Conservation (phyloP, 2,329 filamentous ascomycete species). For the Verticillium albo-atrum region DNA sequence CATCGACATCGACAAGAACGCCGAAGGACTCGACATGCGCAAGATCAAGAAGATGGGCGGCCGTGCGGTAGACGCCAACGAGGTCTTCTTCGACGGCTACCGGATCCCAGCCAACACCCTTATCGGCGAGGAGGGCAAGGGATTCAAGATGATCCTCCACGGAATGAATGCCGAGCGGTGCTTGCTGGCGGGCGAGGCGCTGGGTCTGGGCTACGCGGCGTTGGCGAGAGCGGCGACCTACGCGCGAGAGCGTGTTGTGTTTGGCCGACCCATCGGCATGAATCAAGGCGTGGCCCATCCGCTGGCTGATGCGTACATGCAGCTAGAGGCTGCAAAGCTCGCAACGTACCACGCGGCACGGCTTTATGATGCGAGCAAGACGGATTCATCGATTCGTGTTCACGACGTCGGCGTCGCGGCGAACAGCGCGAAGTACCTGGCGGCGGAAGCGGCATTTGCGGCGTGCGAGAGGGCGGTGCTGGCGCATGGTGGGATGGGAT, state of each 20-base stretch:
- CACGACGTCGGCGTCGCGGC: slow-evolving; percentile 59
- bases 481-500: slow-evolving; percentile 60
- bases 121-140: slow-evolving; percentile 68
- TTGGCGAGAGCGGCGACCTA: slow-evolving; percentile 59
- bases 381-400: slow-evolving; percentile 45
- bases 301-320: slow-evolving; percentile 61
- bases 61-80: slow-evolving; percentile 76
- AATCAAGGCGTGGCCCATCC: slow-evolving; percentile 65
- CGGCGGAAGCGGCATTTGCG: slow-evolving; percentile 58
- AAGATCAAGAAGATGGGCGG: slow-evolving; percentile 85
- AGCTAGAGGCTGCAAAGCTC: slow-evolving; percentile 60
- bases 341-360: slow-evolving; percentile 62
- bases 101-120: slow-evolving; percentile 57
- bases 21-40: slow-evolving; percentile 59
- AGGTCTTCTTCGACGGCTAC: slow-evolving; percentile 84
- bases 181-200: slow-evolving; percentile 71
- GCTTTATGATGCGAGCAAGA: slow-evolving; percentile 52
- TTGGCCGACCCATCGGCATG: slow-evolving; percentile 59
- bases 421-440: slow-evolving; percentile 68
- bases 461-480: slow-evolving; percentile 59
- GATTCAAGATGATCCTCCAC: slow-evolving; percentile 75
- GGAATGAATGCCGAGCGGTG: slow-evolving; percentile 79
- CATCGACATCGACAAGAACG: slow-evolving; percentile 63
- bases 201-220: slow-evolving; percentile 74
- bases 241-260: slow-evolving; percentile 61